phyloP scores from a whole-genome alignment of 768 basidiomycete genomes.

The Amanita muscaria region DNA sequence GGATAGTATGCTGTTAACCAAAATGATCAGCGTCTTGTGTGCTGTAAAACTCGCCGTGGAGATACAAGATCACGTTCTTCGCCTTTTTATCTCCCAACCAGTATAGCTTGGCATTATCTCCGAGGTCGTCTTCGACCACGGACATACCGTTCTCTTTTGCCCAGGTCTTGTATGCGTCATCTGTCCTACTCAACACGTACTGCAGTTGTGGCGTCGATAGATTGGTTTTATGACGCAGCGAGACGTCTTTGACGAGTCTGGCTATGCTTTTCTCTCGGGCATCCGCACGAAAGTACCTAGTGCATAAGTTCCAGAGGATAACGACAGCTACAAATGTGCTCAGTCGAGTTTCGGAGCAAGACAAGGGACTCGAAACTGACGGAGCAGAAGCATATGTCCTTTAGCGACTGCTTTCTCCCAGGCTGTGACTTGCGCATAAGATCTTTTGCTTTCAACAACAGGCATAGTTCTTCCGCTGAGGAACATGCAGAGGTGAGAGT shows the following conservation, averaged over 20 bases:
- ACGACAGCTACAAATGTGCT: constrained; percentile 3
- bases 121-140: constrained; percentile 19
- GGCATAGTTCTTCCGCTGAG: background rate
- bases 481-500: background rate
- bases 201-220: constrained; percentile 17
- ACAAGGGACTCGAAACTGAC: background rate
- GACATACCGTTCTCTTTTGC: constrained; percentile 14
- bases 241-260: constrained; percentile 6
- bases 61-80: constrained; percentile 24
- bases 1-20: background rate
- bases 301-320: constrained; percentile 6
- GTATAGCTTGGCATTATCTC: constrained; percentile 18
- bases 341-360: background rate
- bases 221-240: constrained; percentile 8
- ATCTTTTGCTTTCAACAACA: background rate
- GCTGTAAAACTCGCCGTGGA: constrained; percentile 22
- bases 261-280: constrained; percentile 1
- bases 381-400: constrained; percentile 2
- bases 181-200: constrained; percentile 14
- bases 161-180: constrained; percentile 15
- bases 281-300: constrained; percentile 2
- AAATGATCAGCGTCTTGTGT: background rate
- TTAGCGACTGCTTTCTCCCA: constrained; percentile 2
- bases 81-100: constrained; percentile 25
- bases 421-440: constrained; percentile 5